Conservation (phyloP, 345 rosid species). For the Linum trigynum region DNA sequence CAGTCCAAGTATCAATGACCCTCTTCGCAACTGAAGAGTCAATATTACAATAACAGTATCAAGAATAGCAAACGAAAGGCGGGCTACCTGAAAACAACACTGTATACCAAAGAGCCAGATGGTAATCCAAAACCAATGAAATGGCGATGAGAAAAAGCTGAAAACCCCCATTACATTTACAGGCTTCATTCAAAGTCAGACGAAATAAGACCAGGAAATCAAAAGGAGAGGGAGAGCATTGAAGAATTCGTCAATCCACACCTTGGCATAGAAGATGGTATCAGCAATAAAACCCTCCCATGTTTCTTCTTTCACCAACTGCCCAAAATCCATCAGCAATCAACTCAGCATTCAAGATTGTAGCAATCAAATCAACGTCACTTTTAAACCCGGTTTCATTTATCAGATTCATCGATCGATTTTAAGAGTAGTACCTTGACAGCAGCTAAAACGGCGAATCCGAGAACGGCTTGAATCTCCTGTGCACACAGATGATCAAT, state of each 20-base stretch:
- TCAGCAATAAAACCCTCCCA: constrained; percentile 72
- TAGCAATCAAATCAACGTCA: not conserved
- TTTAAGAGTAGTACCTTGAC: constrained; percentile 38
- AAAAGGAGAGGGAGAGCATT: not conserved
- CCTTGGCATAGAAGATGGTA: constrained; percentile 64
- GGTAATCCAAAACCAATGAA: constrained; percentile 57
- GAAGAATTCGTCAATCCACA: constrained; percentile 6
- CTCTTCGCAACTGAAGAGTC: not conserved
- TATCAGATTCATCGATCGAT: not conserved
- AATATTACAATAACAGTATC: not conserved
- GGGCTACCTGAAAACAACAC: constrained; percentile 53
- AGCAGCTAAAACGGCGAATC: constrained; percentile 40
- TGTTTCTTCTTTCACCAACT: constrained; percentile 65
- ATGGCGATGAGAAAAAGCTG: constrained; percentile 69
- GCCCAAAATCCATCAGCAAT: constrained; percentile 8
- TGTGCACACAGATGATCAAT: constrained; percentile 25
- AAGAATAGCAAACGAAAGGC: not conserved
- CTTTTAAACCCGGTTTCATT: no score
- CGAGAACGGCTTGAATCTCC: constrained; percentile 82
- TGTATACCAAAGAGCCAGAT: constrained; percentile 57
- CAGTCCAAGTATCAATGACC: not conserved
- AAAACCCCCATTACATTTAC: constrained; percentile 7
- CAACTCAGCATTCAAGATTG: not conserved
- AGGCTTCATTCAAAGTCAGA: constrained; percentile 2
- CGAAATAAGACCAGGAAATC: constrained; percentile 4